These are phyloP conservation scores for Gryganskiella cystojenkinii DNA, from an alignment of 192 early-diverging fungal species.

Conservation along the genomic window DNA sequence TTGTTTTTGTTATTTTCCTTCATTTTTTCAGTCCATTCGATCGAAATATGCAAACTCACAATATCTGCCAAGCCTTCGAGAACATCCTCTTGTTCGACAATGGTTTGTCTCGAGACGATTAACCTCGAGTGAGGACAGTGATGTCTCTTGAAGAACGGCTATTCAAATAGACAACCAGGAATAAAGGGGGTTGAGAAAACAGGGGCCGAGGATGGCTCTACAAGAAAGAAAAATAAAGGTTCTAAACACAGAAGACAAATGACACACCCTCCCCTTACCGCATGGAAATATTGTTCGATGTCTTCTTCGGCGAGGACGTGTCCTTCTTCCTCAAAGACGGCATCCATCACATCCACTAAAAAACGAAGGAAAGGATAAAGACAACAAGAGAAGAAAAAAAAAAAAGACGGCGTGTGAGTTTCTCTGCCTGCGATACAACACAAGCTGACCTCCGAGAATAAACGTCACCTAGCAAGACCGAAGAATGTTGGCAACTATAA, in stretches of 20 bases:
- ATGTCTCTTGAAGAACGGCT: conserved; percentile 12
- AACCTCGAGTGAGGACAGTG: conserved; percentile 14
- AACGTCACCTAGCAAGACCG: no score
- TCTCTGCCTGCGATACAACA: no score
- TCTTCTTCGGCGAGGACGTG: no score
- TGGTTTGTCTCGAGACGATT: conserved; percentile 18
- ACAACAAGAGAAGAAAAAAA: background rate
- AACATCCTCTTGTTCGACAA: conserved; percentile 38
- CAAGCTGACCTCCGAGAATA: no score
- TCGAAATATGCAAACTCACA: no score
- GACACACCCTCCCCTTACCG: no score
- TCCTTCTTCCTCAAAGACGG: no score
- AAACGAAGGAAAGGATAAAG: background rate
- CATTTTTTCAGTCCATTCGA: background rate
- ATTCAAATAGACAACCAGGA: background rate
- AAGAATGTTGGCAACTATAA: no score
- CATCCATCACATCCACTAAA: background rate
- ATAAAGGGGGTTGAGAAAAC: background rate
- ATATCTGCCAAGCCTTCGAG: conserved; percentile 12
- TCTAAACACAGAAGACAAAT: background rate
- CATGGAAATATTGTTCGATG: no score
- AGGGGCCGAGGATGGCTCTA: background rate
- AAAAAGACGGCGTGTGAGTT: background rate
- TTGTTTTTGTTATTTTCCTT: background rate
- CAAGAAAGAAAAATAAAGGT: background rate